Base-by-base conservation (phyloP, 495 filamentous ascomycete genomes). In the Penicillium soppii region DNA sequence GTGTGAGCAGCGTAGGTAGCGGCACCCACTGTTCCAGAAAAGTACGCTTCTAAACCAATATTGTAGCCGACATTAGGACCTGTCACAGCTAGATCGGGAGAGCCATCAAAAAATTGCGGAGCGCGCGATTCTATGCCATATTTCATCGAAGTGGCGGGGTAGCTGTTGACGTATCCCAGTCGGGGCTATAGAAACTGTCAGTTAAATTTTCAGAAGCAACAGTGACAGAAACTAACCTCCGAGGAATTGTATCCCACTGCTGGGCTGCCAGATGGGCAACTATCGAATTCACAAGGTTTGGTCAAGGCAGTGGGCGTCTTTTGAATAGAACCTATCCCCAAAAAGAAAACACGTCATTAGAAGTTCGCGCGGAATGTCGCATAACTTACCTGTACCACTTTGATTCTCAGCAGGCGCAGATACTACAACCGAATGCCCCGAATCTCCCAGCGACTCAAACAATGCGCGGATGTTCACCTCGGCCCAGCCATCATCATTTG, bases 401-500 rank as follows among this genome's bases (percentile, higher is more conserved):
- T 82, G 58, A 55, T 88, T 82, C 41, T 87, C 79, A 0, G 84
- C 83, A 0, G 85, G 84, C 0, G 77, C 83, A 0, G 82, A 84
- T 1, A 89, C 66, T 19, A 89, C 72, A 4, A 80, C 81, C 7
- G 78, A 73, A 53, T 87, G 78, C 0, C 82, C 83, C 0, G 78
- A 75, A 0, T 52, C 62, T 2, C 62, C 69, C 7, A 89, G 68
- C 1, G 74, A 62, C 43, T 78, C 58, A 64, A 80, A 80, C 36
- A 87, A 67, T 1, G 70, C 65, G 13, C 85, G 76, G 26, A 83
- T 72, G 54, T 89, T 87, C 13, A 74, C 76, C 58, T 86, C 84
- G 3, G 84, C 85, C 84, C 84, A 89, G 17, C 85, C 84, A 67
- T 89, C 85, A 54, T 88, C 85, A 57, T 89, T 88, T 42, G 79